Conservation (phyloP, 305 asterid species). For the Vinca major region DNA sequence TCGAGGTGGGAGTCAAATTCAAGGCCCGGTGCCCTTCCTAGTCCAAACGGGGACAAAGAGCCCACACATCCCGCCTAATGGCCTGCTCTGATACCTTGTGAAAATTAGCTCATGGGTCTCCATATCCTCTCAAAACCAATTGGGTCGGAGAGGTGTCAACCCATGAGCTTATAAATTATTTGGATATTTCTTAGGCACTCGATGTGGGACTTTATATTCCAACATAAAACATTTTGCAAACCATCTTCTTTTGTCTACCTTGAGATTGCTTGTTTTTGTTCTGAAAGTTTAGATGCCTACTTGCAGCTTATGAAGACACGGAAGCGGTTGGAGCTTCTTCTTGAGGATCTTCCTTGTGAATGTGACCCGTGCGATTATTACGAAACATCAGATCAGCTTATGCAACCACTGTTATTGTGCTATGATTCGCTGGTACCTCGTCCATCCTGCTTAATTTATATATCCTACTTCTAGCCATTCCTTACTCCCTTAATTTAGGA, state of each 20-base stretch:
- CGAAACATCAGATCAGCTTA: conserved; percentile 81
- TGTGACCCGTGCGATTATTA: conserved; percentile 64
- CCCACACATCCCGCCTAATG: no score
- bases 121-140: no score
- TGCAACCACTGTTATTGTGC: conserved; percentile 77
- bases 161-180: no score
- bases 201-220: no score
- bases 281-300: conserved; percentile 2
- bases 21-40: no score
- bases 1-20: no score
- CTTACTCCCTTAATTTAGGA: not conserved
- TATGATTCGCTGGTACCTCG: conserved; percentile 9
- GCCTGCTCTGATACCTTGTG: no score
- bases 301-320: conserved; percentile 74
- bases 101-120: no score
- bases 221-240: not conserved
- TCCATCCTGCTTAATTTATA: not conserved
- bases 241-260: not conserved
- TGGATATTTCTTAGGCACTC: no score
- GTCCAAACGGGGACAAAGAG: no score
- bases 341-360: conserved; percentile 94
- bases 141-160: no score
- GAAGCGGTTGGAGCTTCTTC: conserved; percentile 78
- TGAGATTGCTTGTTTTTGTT: not conserved
- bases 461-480: no score